Base-by-base conservation (phyloP, 306 rosid species). In the Castanea mollissima region DNA sequence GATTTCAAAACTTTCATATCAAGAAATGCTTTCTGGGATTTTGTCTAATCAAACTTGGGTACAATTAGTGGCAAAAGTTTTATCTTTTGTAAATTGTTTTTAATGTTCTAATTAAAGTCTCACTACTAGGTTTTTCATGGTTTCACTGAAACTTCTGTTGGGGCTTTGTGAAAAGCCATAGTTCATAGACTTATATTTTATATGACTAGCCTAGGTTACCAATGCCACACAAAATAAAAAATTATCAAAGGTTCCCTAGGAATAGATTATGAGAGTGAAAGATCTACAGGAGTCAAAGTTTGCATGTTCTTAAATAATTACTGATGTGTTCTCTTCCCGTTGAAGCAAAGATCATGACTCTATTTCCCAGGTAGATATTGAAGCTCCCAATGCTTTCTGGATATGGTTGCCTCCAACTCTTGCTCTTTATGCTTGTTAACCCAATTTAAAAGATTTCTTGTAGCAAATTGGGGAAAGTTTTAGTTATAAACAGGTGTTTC, bases 271-370 rank as follows among this genome's bases (percentile, higher is more conserved):
- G 27, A 51, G 55, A 35, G 29, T 34, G 73, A 63, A 62, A 76
- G 46, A 62, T 59, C 19, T 18, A 79, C 15, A 31, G 52, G 31
- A 35, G 83, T 80, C 83, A 74, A 75, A 72, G 56, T 73, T 59
- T 59, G 68, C 20, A 32, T 73, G 73, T 59, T n/a, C 25, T 73
- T 59, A 16, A 27, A 70, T 41, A 19, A 56, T 65, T 65, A 65
- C 23, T 15, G 21, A 0, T 64, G 70, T 64, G 32, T 5, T 16
- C 69, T 63, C 31, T 71, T 70, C 20, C 59, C 27, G 46, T 35
- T 69, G 57, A 41, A 78, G 63, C 71, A 11, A 65, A 65, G 34
- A 44, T 51, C 52, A 71, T 70, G 68, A 32, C 63, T 41, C 35
- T 58, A 13, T 79, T 60, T 58, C 54, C 29, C 4, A 18, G 57